Base-by-base conservation (phyloP, 2,329 filamentous ascomycete species). In the Ceratocystis cacaofunesta region DNA sequence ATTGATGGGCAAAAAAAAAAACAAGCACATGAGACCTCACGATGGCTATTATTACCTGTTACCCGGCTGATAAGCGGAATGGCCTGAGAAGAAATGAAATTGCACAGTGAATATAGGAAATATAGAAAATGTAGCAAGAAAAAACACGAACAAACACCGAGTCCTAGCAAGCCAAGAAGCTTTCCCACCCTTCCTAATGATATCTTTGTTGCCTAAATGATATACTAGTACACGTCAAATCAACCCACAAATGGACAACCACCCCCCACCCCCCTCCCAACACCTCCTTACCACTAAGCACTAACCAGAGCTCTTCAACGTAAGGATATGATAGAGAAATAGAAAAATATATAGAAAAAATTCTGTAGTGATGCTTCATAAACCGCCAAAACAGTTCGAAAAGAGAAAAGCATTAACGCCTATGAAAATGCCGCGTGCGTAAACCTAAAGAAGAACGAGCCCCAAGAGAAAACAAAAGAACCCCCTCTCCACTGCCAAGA, bases 161-260 rank as follows among this genome's bases (percentile, higher is more conserved):
- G 28, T 6, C 17, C 17, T 17, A 32, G 8, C 32, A 57, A 57
- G 25, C 52, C 32, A 57, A 57, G 12, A 57, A 57, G 52, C 28
- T 57, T 57, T 57, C 25, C 52, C 28, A 28, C 50, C 7, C 25
- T 30, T 30, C 32, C 17, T 22, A 32, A 36, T 32, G 28, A 57
- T 57, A 36, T 57, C 52, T 30, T 57, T 57, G 52, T 57, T 57
- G 52, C 52, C 28, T 57, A 30, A 17, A 57, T 57, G 52, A 32
- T 57, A 57, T 57, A 57, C 52, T 57, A 57, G 4, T 57, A 57
- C 28, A 57, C 32, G 28, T 12, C 15, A 6, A 57, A 32, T n/a
- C 46, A n/a, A 22, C 0, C 17, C 46, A 7, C 12, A 50, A n/a
- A n/a, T 50, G 17, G 15, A 2, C 17, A n/a, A 50, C 19, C 17